Conservation (phyloP, 73 alveolate genomes). For the Symbiodinium natans region DNA sequence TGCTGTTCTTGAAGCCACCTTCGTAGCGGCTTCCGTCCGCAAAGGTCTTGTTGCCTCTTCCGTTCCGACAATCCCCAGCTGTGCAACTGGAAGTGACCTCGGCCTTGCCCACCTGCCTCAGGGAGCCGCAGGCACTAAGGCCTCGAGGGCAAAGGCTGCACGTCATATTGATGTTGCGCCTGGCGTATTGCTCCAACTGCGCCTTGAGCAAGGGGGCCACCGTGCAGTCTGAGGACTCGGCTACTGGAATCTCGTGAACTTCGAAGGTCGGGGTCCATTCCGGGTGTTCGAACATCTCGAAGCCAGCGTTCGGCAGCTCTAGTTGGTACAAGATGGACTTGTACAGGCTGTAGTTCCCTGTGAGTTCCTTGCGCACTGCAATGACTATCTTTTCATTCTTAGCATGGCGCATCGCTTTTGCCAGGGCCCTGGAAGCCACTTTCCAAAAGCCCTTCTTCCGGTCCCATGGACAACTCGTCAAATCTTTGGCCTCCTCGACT, state of each 20-base stretch:
- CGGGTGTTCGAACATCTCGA: neutral
- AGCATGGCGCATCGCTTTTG: neutral
- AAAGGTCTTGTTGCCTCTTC: no score
- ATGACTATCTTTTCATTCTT: neutral
- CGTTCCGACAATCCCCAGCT: no score
- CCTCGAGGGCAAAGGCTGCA: no score
- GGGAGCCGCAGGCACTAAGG: no score
- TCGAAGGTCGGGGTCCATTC: constrained; percentile 12
- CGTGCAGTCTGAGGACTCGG: neutral
- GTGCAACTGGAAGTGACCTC: no score
- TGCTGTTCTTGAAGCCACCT: no score
- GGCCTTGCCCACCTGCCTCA: no score
- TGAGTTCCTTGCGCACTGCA: constrained; percentile 1
- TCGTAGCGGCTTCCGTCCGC: no score
- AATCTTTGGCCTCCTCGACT: no score
- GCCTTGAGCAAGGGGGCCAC: neutral
- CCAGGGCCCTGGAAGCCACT: neutral
- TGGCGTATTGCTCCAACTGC: constrained; percentile 1
- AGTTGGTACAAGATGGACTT: neutral
- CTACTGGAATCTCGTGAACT: neutral
- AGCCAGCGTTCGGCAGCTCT: neutral
- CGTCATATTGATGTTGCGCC: no score
- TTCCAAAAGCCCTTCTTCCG: no score
- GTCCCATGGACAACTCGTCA: no score
- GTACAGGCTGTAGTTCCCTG: neutral